Evolutionary conservation across 1,139 yeast species (phyloP), one percentile per base, ranked within the genome.

Genomic region (Torulaspora pretoriensis): DNA sequence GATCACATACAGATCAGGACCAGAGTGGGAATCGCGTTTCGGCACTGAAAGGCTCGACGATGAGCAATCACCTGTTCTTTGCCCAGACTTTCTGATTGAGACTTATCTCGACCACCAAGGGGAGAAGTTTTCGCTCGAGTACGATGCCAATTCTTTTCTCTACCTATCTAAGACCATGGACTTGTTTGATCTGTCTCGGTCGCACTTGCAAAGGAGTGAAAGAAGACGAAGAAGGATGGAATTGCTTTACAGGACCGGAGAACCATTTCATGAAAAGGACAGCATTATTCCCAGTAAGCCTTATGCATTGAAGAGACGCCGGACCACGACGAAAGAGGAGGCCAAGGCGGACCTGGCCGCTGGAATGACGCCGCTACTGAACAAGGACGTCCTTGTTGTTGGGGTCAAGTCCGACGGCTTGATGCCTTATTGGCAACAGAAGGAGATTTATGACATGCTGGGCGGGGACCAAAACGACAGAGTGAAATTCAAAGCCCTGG

Each of bases 161-260:
- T 89, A 89, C 62, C 80, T 89, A 10, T 85, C 90, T 52, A 89
- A 90, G 64, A 96, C 96, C 0, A 89, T 90, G 97, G 97, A 89
- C 63, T 68, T 89, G 59, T 90, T 90, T 65, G 96, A 89, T 61
- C 69, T 89, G 58, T 85, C 95, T n/a, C 51, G 53, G 2, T 58
- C 60, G 8, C 75, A 76, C 50, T 69, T 81, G 50, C 45, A 58
- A 1, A 68, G 67, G 42, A 81, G 87, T 4, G 40, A 49, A 1
- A 52, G 54, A 3, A 73, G 70, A 26, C 68, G 83, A 54, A 31
- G 43, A 6, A 67, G 62, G 39, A 68, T 78, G 4, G 72, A 70
- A 53, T 55, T 48, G 30, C 38, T 54, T 48, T 47, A 47, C 48
- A 47, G 51, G 29, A 36, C 40, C 19, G 65, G 62, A 28, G 61